Evolutionary conservation across 2,329 filamentous ascomycete species (phyloP).

Genomic region (Nemania sp.): DNA sequence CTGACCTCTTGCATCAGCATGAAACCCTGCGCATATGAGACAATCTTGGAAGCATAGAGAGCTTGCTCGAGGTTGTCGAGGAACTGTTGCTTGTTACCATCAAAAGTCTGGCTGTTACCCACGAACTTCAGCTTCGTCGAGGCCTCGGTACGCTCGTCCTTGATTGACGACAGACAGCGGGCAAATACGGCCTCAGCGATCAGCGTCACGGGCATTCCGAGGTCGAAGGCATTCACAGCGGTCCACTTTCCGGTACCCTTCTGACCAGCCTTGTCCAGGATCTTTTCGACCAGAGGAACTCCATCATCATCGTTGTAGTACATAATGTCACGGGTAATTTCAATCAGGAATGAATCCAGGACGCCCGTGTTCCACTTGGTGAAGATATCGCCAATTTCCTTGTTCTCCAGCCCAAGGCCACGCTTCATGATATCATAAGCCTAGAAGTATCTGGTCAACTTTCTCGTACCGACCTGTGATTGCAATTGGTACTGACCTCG

Average conservation of each 20-base stretch:
- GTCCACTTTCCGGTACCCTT: slow-evolving; percentile 99
- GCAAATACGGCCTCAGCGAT: slow-evolving; percentile 97
- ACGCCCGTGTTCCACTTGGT: slow-evolving; percentile 98
- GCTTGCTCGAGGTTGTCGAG: slow-evolving; percentile 98
- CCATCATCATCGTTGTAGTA: slow-evolving; percentile 97
- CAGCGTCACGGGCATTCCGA: slow-evolving; percentile 97
- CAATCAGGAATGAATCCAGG: slow-evolving; percentile 97
- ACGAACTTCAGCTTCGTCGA: slow-evolving; percentile 73
- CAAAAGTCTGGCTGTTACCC: slow-evolving; percentile 78
- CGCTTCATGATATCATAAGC: slow-evolving; percentile 99
- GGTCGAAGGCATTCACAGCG: slow-evolving; percentile 96
- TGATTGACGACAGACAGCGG: slow-evolving; percentile 91
- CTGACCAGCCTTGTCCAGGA: slow-evolving; percentile 96
- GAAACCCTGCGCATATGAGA: slow-evolving; percentile 99
- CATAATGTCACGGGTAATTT: slow-evolving; percentile 98
- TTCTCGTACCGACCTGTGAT: not conserved
- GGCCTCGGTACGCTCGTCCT: slow-evolving; percentile 86
- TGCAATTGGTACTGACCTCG: slow-evolving; percentile 68
- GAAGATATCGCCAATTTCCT: slow-evolving; percentile 96
- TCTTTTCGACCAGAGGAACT: slow-evolving; percentile 93
- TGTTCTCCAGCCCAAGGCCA: slow-evolving; percentile 82
- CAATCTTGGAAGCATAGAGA: slow-evolving; percentile 99
- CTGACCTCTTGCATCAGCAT: slow-evolving; percentile 98
- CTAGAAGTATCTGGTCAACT: slow-evolving; percentile 50
- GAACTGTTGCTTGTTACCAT: slow-evolving; percentile 90